Percentiles rank a stretch among this genome's conserved stretches.
Evolutionary conservation across 306 rosid genomes (phyloP).

Genomic region (Glycine soja): DNA sequence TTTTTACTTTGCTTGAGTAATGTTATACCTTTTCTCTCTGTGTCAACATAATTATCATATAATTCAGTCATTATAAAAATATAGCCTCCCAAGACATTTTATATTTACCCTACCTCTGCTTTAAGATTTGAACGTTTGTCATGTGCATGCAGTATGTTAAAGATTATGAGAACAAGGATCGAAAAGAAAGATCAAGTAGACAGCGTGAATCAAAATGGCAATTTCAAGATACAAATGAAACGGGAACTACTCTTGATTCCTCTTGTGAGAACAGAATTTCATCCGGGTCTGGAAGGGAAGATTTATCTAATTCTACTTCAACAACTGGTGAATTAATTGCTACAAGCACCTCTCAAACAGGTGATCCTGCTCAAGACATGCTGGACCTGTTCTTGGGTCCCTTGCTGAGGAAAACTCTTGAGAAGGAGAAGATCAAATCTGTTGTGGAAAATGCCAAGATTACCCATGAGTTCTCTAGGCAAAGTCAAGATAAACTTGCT

Average conservation of each 20-base stretch:
- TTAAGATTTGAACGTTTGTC: conserved; percentile 11
- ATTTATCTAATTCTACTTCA: conserved; percentile 44
- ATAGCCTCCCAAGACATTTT: conserved; percentile 23
- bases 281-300: not conserved
- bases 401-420: conserved; percentile 62
- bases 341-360: conserved; percentile 45
- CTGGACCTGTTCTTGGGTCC: conserved; percentile 82
- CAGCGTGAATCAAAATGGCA: conserved; percentile 47
- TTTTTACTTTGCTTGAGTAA: conserved; percentile 22
- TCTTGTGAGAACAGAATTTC: conserved; percentile 25
- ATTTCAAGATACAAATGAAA: conserved; percentile 39
- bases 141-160: conserved; percentile 65
- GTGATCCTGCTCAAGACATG: conserved; percentile 85
- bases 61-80: conserved; percentile 1
- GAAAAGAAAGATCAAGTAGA: conserved; percentile 39
- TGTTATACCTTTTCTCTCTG: conserved; percentile 18
- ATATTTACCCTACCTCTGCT: conserved; percentile 12
- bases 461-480: conserved; percentile 47
- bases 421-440: conserved; percentile 55
- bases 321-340: conserved; percentile 43
- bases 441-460: conserved; percentile 43
- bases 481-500: conserved; percentile 6
- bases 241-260: conserved; percentile 46
- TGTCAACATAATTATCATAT: conserved; percentile 25
- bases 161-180: conserved; percentile 52